These are phyloP conservation scores for Biscogniauxia sp. DNA, from an alignment of 2,329 filamentous ascomycete species.

Conservation along the genomic window DNA sequence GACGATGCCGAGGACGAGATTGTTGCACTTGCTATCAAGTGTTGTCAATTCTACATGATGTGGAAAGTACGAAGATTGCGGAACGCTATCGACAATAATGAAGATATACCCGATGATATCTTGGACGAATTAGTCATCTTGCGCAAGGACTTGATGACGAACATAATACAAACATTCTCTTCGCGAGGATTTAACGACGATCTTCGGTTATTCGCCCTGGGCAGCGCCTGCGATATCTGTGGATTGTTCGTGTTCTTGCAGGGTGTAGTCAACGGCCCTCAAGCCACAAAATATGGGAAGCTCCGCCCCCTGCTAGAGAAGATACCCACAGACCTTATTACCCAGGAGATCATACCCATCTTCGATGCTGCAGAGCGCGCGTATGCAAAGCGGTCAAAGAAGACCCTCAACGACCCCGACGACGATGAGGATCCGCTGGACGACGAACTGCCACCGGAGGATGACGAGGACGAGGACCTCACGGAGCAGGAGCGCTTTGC, in stretches of 20 bases:
- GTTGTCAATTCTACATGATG: constrained; percentile 86
- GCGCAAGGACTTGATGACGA: constrained; percentile 56
- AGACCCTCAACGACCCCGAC: constrained; percentile 59
- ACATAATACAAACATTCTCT: constrained; percentile 66
- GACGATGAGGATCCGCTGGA: constrained; percentile 73
- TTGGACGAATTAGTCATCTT: constrained; percentile 59
- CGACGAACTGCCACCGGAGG: constrained; percentile 60
- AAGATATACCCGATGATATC: constrained; percentile 53
- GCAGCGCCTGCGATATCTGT: constrained; percentile 78
- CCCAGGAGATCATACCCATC: constrained; percentile 68
- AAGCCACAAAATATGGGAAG: constrained; percentile 48
- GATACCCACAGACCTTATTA: constrained; percentile 60
- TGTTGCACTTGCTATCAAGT: constrained; percentile 71
- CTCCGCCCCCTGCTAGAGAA: constrained; percentile 66
- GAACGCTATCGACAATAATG: constrained; percentile 53
- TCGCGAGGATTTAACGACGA: constrained; percentile 71
- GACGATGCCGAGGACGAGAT: constrained; percentile 79
- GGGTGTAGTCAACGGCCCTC: constrained; percentile 45
- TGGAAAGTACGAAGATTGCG: constrained; percentile 74
- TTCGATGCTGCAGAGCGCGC: constrained; percentile 75
- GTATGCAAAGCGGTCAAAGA: constrained; percentile 68
- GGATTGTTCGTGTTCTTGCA: constrained; percentile 74
- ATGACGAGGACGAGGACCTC: constrained; percentile 53
- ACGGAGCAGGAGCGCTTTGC: constrained; percentile 59
- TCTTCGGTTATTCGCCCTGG: constrained; percentile 71